Evolutionary conservation across 192 early-diverging fungal genomes (phyloP), one percentile per base, ranked within the genome.

Genomic region (Backusella sp.): DNA sequence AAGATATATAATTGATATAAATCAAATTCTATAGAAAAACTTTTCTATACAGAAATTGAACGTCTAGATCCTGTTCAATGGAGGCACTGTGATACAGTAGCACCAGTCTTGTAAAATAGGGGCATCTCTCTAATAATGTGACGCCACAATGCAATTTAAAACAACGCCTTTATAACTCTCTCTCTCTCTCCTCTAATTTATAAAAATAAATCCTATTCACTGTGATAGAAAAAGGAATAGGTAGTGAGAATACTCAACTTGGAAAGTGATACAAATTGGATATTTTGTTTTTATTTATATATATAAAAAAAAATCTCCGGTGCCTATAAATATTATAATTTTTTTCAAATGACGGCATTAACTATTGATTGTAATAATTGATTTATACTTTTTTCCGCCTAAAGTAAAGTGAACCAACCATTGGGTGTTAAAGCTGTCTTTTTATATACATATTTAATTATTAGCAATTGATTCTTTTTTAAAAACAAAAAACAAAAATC

Each of bases 201-300:
- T 69, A 39, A 39, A 36, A 69, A 21, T 69, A 41, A 36, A 23
- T 3, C 21, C 2, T 37, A 41, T 41, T 11, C 19, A 28, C 26
- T 62, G 6, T 62, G 56, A 14, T 26, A 12, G 9, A 62, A 62
- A 62, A 56, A 23, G 11, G 7, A 23, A 56, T n/a, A 26, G 9
- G 3, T 4, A 23, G 26, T 28, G 4, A 32, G 1, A 28, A 1
- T 62, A 12, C 56, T 62, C 56, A 62, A 62, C 21, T 62, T 62
- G 23, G 56, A 62, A 62, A 14, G 56, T 62, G 56, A 28, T 62
- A 62, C 56, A 62, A 62, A 62, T 62, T 62, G 26, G 56, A 28
- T 62, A 12, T 62, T 28, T 28, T 62, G 11, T 28, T 28, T 28
- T 9, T 28, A 62, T 4, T 23, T 26, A 12, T 2, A 28, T 26